phyloP scores from a whole-genome alignment of 257 asterid genomes.

The Petunia secreta region DNA sequence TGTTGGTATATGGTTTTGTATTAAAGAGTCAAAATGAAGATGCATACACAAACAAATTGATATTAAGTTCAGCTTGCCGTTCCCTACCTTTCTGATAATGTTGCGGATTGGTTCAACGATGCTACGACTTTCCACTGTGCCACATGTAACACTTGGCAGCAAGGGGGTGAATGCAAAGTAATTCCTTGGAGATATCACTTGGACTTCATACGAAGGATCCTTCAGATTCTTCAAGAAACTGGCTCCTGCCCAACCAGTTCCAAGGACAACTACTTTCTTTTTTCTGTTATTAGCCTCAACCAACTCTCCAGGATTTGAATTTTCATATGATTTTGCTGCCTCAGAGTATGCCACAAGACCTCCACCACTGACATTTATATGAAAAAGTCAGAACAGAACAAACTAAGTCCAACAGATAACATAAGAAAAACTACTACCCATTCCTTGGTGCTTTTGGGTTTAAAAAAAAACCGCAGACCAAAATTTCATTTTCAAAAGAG shows the following conservation, averaged over 20 bases:
- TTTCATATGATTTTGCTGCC: constrained; percentile 55
- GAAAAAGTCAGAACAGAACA: not conserved
- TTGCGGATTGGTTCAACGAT: constrained; percentile 93
- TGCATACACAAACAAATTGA: not conserved
- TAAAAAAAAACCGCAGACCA: not conserved
- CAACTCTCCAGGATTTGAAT: constrained; percentile 38
- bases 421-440: not conserved
- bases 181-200: constrained; percentile 95
- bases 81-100: constrained; percentile 75
- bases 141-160: constrained; percentile 95
- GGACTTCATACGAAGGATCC: constrained; percentile 74
- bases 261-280: constrained; percentile 89
- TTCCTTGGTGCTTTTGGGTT: not conserved
- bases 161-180: constrained; percentile 94
- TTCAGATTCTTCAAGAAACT: constrained; percentile 82
- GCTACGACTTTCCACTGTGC: constrained; percentile 96
- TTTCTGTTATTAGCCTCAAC: constrained; percentile 51
- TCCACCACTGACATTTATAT: constrained; percentile 66
- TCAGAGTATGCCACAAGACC: constrained; percentile 82
- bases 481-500: constrained; percentile 1
- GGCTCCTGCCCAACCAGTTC: constrained; percentile 99
- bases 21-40: constrained; percentile 16
- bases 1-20: not conserved
- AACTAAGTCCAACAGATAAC: constrained; percentile 22
- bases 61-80: not conserved